Percentiles rank a stretch among this genome's conserved stretches.
Evolutionary conservation across 768 basidiomycete genomes (phyloP).

Genomic region (Zangia roseola): DNA sequence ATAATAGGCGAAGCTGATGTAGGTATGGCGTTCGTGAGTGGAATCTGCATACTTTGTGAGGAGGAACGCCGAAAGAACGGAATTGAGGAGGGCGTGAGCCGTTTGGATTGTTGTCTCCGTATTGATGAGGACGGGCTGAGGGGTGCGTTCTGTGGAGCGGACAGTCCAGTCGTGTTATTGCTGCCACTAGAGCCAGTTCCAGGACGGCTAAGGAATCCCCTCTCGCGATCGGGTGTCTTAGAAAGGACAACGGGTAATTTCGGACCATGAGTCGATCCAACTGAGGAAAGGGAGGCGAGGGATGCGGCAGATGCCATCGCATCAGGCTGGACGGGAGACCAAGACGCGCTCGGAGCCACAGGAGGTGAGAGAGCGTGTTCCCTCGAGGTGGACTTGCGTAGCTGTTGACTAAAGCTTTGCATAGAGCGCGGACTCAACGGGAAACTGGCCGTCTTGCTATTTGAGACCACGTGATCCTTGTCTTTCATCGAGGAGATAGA

Average conservation of each 20-base stretch:
- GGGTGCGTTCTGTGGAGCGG: slow-evolving; percentile 55
- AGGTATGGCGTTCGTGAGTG: slow-evolving; percentile 41
- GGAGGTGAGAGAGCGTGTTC: slow-evolving; percentile 54
- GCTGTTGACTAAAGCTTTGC: slow-evolving; percentile 58
- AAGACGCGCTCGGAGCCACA: slow-evolving; percentile 44
- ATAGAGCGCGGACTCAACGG: slow-evolving; percentile 67
- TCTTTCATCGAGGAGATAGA: slow-evolving; percentile 55
- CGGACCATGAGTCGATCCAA: slow-evolving; percentile 59
- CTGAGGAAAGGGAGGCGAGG: slow-evolving; percentile 69
- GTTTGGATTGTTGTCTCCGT: slow-evolving; percentile 64
- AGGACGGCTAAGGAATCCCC: slow-evolving; percentile 56
- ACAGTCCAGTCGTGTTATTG: slow-evolving; percentile 58
- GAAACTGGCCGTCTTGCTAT: slow-evolving; percentile 50
- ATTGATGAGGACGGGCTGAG: slow-evolving; percentile 73
- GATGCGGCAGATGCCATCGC: slow-evolving; percentile 81
- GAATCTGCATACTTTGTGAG: slow-evolving; percentile 80
- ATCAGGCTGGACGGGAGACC: slow-evolving; percentile 70
- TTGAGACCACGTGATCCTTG: slow-evolving; percentile 34
- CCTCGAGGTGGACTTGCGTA: slow-evolving; percentile 68
- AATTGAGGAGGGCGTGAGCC: slow-evolving; percentile 88
- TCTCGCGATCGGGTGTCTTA: slow-evolving; percentile 64
- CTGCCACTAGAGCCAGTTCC: slow-evolving; percentile 78
- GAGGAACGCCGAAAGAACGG: slow-evolving; percentile 93
- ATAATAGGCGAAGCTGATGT: slow-evolving; percentile 52
- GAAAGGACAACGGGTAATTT: slow-evolving; percentile 43